Evolutionary conservation across 2,329 filamentous ascomycete species (phyloP).

Genomic region (Paecilomyces formosus): DNA sequence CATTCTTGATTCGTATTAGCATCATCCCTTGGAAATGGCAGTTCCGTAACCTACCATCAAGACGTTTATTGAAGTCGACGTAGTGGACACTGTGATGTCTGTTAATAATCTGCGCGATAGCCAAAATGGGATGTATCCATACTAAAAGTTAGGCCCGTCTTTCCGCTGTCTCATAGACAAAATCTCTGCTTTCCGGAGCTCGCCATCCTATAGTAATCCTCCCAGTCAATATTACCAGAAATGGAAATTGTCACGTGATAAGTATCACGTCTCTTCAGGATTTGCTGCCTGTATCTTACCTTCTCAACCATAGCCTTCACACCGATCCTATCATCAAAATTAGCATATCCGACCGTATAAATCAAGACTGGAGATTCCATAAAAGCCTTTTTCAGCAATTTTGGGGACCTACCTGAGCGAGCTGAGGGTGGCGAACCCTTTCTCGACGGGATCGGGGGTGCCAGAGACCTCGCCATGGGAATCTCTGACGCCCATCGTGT

Average conservation of each 20-base stretch:
- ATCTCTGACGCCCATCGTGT: constrained; percentile 50
- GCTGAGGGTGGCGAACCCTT: constrained; percentile 74
- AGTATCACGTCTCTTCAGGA: constrained; percentile 11
- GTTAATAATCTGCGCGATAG: constrained; percentile 11
- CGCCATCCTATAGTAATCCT: constrained; percentile 54
- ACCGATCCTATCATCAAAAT: constrained; percentile 47
- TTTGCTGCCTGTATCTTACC: constrained; percentile 40
- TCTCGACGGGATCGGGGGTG: constrained; percentile 58
- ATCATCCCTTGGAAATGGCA: background rate
- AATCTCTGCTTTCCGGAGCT: constrained; percentile 87
- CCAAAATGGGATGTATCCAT: constrained; percentile 13
- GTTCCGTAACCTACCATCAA: constrained; percentile 40
- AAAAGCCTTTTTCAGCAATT: constrained; percentile 3
- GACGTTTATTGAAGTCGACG: constrained; percentile 92
- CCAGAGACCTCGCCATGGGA: constrained; percentile 45
- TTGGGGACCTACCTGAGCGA: constrained; percentile 60
- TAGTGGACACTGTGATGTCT: constrained; percentile 64
- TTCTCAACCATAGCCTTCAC: constrained; percentile 63
- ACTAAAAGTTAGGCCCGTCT: constrained; percentile 80
- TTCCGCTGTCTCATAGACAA: constrained; percentile 89
- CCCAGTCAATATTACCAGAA: constrained; percentile 7
- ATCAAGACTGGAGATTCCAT: constrained; percentile 3
- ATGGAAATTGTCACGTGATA: constrained; percentile 23
- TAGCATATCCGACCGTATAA: constrained; percentile 30
- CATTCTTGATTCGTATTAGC: constrained; percentile 62